Conservation (phyloP, 2,329 filamentous ascomycete species). For the Hymenoscyphus fructigenus region DNA sequence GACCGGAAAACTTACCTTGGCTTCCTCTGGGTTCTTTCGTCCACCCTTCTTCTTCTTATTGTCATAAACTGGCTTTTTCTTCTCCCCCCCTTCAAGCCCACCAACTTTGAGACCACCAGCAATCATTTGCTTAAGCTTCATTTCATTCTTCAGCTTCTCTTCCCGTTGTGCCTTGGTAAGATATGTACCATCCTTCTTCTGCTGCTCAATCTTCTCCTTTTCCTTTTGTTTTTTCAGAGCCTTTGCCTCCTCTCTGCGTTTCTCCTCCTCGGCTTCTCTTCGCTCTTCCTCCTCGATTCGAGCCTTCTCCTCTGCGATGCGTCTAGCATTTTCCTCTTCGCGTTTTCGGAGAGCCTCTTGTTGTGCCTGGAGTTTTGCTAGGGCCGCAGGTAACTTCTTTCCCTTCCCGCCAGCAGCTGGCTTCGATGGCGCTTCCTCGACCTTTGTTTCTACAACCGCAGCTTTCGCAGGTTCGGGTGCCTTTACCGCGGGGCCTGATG, state of each 20-base stretch:
- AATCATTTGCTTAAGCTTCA: constrained; percentile 82
- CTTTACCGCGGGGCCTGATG: constrained; percentile 51
- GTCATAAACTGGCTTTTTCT: constrained; percentile 73
- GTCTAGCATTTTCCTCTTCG: constrained; percentile 62
- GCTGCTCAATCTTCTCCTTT: constrained; percentile 81
- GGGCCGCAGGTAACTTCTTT: constrained; percentile 81
- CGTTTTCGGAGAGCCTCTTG: constrained; percentile 71
- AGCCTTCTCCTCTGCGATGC: constrained; percentile 62
- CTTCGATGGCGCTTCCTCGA: constrained; percentile 48
- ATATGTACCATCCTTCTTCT: constrained; percentile 85
- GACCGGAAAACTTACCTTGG: constrained; percentile 47
- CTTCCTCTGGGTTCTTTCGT: constrained; percentile 47
- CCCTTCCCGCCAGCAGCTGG: constrained; percentile 63
- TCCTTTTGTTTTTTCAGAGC: constrained; percentile 81
- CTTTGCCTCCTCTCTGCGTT: constrained; percentile 70
- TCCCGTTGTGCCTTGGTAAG: constrained; percentile 84
- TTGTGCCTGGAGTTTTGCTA: constrained; percentile 75
- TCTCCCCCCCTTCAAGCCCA: constrained; percentile 52
- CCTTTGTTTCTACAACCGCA: constrained; percentile 19
- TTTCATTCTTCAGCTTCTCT: constrained; percentile 74
- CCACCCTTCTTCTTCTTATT: constrained; percentile 74
- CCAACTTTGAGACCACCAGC: constrained; percentile 74
- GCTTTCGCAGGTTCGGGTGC: constrained; percentile 56
- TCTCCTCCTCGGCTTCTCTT: constrained; percentile 63
- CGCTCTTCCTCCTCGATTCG: constrained; percentile 66